Percentiles rank a stretch among this genome's conserved stretches.
These are phyloP conservation scores for Intubia oerlemansii DNA, from an alignment of 2,329 filamentous ascomycete genomes.

Conservation along the genomic window DNA sequence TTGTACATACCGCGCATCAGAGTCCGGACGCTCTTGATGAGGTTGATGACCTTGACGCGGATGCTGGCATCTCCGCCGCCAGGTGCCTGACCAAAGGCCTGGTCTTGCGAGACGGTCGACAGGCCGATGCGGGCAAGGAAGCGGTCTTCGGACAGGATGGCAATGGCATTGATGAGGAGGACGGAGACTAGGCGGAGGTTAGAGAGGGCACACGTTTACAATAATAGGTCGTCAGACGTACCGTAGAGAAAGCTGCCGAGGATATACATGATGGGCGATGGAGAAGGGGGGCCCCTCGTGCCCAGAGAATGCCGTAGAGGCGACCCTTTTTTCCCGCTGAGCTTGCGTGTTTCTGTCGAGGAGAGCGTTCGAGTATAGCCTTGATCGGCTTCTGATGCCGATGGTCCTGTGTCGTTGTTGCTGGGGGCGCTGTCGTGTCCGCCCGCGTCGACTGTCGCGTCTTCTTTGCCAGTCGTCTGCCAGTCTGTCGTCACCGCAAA, in stretches of 20 bases:
- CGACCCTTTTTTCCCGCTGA: too few relatives aligned
- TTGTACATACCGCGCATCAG: slow-evolving; percentile 84
- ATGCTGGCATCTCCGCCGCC: slow-evolving; percentile 46
- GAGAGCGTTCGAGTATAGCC: too few relatives aligned
- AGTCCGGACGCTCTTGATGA: slow-evolving; percentile 78
- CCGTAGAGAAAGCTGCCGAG: slow-evolving; percentile 15
- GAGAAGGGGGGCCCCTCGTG: neutral
- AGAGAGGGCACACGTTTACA: too few relatives aligned
- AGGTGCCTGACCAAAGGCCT: slow-evolving; percentile 48
- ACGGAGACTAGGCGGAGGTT: slow-evolving; percentile 43
- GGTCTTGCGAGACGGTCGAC: slow-evolving; percentile 47
- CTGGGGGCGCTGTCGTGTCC: too few relatives aligned
- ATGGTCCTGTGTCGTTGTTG: too few relatives aligned
- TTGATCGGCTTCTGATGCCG: too few relatives aligned
- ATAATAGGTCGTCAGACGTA: slow-evolving; percentile 6
- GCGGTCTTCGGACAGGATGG: slow-evolving; percentile 83
- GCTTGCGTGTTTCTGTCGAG: too few relatives aligned
- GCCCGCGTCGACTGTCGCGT: too few relatives aligned
- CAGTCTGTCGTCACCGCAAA: too few relatives aligned
- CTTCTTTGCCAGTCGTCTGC: too few relatives aligned
- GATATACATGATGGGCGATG: slow-evolving; percentile 11
- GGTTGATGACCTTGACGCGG: slow-evolving; percentile 69
- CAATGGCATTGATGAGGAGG: slow-evolving; percentile 83
- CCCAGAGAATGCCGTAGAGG: too few relatives aligned
- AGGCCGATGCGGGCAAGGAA: slow-evolving; percentile 83